These are phyloP conservation scores for Paramyrothecium sp. DNA, from an alignment of 2,329 filamentous ascomycete genomes.

Conservation along the genomic window DNA sequence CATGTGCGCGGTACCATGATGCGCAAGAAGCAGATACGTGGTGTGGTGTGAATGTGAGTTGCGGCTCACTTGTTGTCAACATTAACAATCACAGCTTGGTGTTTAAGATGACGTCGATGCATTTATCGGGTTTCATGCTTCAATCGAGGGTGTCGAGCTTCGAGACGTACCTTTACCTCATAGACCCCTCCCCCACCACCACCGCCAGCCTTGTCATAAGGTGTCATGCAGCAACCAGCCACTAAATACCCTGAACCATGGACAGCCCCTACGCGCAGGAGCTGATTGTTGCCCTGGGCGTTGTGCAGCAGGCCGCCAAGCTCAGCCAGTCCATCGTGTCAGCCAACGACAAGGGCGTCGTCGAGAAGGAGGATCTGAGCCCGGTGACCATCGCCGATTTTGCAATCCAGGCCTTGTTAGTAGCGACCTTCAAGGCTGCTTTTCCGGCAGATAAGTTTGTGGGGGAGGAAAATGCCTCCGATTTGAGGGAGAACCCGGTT, in stretches of 20 bases:
- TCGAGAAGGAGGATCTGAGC: slow-evolving; percentile 54
- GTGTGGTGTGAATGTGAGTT: too few species aligned
- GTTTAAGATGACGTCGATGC: slow-evolving; percentile 12
- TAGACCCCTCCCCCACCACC: background rate
- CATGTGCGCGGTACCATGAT: slow-evolving; percentile 19
- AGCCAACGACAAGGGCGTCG: slow-evolving; percentile 45
- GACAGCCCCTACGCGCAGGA: slow-evolving; percentile 41
- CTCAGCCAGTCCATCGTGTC: slow-evolving; percentile 49
- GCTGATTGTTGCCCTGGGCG: slow-evolving; percentile 39
- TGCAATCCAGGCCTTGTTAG: slow-evolving; percentile 55
- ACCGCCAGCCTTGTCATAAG: background rate
- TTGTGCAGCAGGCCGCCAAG: slow-evolving; percentile 43
- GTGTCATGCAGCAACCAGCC: slow-evolving; percentile 5
- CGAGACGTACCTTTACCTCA: too few species aligned
- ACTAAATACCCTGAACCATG: slow-evolving; percentile 25
- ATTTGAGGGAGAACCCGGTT: slow-evolving; percentile 39
- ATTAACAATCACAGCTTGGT: background rate
- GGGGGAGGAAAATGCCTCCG: slow-evolving; percentile 53
- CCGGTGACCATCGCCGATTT: slow-evolving; percentile 61
- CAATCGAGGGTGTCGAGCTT: slow-evolving; percentile 15
- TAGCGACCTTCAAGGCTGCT: slow-evolving; percentile 44
- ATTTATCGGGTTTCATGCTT: slow-evolving; percentile 20
- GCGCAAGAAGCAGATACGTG: background rate
- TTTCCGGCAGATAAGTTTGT: slow-evolving; percentile 54
- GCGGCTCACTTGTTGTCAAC: too few species aligned